Base-by-base conservation (phyloP, 352 stramenopile genomes). In the Phytophthora sojae region DNA sequence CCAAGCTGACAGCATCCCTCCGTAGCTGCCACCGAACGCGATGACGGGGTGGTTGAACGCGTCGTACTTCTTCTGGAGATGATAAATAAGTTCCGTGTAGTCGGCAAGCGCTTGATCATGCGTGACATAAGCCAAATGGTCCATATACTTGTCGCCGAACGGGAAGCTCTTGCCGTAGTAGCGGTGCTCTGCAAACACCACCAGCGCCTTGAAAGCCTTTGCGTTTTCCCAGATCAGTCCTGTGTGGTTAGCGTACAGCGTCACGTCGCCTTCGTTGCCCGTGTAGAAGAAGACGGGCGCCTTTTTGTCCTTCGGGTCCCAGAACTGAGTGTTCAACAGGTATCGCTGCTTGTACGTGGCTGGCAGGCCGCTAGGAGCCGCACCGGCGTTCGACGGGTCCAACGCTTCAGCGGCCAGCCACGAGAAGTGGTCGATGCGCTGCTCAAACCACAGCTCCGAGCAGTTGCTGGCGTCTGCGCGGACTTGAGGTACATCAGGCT, bases 151-250 rank as follows among this genome's bases (percentile, higher is more conserved):
- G 60, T 88, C 77, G 0, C 81, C 85, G 49, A 97, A 95, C 21
- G 93, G 94, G 14, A 96, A 72, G 50, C 87, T 97, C 62, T 94
- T 79, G 55, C 97, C 97, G 72, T 99, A 98, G 79, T 98, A 99
- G 0, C 97, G 91, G 77, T 99, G 97, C 74, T 99, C 97, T 0
- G 92, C 94, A 77, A 98, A 99, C 14, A 99, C 95, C 6, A 99
- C 68, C 4, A 97, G 75, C 8, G 96, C 95, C 32, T 90, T 83
- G 61, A 99, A 97, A 15, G 83, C 72, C 25, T 83, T 71, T 7
- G 96, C 97, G 49, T 97, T 90, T 73, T 98, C 93, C 92, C 93
- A 99, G 72, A 99, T 98, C 50, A 99, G 84, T 64, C 94, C 94
- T 23, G 95, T 98, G 57, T 97, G 81, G 73, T 98, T 98, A 4